Conservation (phyloP, 2,329 filamentous ascomycete species). For the Neonectria sp. region DNA sequence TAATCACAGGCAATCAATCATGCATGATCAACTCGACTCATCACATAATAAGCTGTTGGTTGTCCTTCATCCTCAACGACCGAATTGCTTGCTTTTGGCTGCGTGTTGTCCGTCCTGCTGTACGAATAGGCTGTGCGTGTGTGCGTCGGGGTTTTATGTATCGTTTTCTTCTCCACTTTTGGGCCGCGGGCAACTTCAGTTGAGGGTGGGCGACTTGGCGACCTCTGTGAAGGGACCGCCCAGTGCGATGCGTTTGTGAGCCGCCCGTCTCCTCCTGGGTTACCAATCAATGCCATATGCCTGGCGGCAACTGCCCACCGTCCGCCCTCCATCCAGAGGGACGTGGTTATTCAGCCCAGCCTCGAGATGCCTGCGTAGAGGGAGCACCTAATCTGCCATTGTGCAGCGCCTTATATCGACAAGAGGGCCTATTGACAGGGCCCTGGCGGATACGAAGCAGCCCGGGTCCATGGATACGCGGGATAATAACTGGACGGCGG, state of each 20-base stretch:
- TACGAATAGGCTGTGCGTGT: background rate
- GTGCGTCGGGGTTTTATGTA: constrained; percentile 2
- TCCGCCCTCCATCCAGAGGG: background rate
- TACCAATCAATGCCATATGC: constrained; percentile 21
- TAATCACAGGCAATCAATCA: constrained; percentile 2
- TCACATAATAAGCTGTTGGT: background rate
- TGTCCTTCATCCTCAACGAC: background rate
- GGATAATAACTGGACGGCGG: too few species aligned
- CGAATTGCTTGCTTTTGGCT: background rate
- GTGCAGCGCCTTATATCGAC: background rate
- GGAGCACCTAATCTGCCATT: too few species aligned
- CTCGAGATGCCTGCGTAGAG: too few species aligned
- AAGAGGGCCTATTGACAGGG: background rate
- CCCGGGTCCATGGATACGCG: background rate
- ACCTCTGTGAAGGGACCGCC: background rate
- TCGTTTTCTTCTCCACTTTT: constrained; percentile 3
- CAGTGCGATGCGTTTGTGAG: constrained; percentile 11
- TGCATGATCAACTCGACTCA: background rate
- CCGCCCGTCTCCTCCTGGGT: constrained; percentile 4
- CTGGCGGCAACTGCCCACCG: constrained; percentile 7
- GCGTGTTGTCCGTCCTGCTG: background rate
- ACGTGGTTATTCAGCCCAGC: too few species aligned
- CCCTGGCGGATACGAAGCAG: background rate
- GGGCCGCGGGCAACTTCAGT: background rate
- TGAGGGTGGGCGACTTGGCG: constrained; percentile 5